Evolutionary conservation across 257 asterid genomes (phyloP), one percentile per base, ranked within the genome.

Genomic region (Sherardia arvensis): DNA sequence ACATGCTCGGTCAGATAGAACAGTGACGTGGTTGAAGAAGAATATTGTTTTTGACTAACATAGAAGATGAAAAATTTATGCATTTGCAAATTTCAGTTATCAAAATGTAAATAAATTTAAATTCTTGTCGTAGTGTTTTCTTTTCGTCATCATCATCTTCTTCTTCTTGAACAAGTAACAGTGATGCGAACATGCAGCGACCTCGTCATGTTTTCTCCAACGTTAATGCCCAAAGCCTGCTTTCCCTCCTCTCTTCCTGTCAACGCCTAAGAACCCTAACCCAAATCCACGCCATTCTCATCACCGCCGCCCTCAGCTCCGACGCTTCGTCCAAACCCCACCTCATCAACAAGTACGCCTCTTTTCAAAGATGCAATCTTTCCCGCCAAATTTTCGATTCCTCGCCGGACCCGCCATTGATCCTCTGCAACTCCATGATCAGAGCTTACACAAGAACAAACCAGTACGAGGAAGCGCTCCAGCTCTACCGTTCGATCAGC

Each of bases 281-380:
- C n/a, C 84, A 69, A 73, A 51, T 75, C 45, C 81, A 79, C 21
- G 81, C 81, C 43, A 74, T 61, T 28, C 49, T 79, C 55, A 64
- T 79, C 33, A 62, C 67, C 27, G n/a, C 65, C 3, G 81, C 74
- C 34, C 62, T 66, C 40, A 23, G 1, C 18, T 59, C 33, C 65
- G 56, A 63, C 70, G 57, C 40, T 63, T 66, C 68, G 62, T 63
- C 54, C 11, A 59, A 12, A 15, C 69, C 79, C 74, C 73, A 62
- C 54, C 76, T 79, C 66, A 63, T 79, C 30, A 76, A 75, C 33
- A 62, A 67, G 26, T 79, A 79, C 67, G 65, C 84, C 54, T 69
- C 79, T 38, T 79, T 69, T 54, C 53, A 76, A 60, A 79, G 49
- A 79, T 64, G 61, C 70, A 1, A 67, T 30, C 57, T 63, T 75